Evolutionary conservation across 2,329 filamentous ascomycete species (phyloP).

Genomic region (Aspergillus sp.): DNA sequence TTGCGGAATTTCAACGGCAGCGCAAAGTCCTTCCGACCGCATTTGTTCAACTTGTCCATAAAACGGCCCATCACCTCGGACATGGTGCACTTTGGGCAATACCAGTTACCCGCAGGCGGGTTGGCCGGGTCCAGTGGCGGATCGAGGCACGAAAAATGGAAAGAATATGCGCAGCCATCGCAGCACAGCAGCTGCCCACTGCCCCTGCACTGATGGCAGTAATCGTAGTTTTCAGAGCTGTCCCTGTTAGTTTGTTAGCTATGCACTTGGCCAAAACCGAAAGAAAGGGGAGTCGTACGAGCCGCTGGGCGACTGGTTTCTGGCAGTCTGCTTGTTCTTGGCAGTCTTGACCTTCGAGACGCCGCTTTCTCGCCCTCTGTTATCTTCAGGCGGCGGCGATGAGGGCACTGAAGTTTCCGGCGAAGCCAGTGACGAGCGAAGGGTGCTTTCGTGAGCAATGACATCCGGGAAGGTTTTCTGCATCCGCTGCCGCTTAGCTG

Average conservation of each 20-base stretch:
- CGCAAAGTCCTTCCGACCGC: conserved; percentile 62
- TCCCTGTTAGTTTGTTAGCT: too few species aligned
- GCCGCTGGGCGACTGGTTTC: too few species aligned
- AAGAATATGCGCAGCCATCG: conserved; percentile 81
- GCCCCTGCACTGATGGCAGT: conserved; percentile 76
- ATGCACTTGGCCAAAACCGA: too few species aligned
- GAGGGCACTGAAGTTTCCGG: conserved; percentile 8
- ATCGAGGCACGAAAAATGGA: conserved; percentile 82
- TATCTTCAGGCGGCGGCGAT: conserved; percentile 1
- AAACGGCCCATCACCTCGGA: conserved; percentile 54
- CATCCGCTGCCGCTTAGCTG: conserved; percentile 18
- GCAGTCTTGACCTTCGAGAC: too few species aligned
- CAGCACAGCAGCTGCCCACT: conserved; percentile 84
- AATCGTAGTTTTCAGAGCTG: conserved; percentile 67
- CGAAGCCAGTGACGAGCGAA: conserved; percentile 16
- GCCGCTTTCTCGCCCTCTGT: neutral
- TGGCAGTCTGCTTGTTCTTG: too few species aligned
- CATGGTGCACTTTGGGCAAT: conserved; percentile 56
- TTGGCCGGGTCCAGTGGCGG: conserved; percentile 59
- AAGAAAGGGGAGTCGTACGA: too few species aligned
- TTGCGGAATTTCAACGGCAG: conserved; percentile 63
- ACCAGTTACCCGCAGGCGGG: conserved; percentile 68
- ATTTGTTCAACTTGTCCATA: conserved; percentile 55
- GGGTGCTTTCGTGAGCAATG: conserved; percentile 14
- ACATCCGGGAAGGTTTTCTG: conserved; percentile 13